phyloP scores from a whole-genome alignment of 768 basidiomycete genomes.

The Suillus paluster region DNA sequence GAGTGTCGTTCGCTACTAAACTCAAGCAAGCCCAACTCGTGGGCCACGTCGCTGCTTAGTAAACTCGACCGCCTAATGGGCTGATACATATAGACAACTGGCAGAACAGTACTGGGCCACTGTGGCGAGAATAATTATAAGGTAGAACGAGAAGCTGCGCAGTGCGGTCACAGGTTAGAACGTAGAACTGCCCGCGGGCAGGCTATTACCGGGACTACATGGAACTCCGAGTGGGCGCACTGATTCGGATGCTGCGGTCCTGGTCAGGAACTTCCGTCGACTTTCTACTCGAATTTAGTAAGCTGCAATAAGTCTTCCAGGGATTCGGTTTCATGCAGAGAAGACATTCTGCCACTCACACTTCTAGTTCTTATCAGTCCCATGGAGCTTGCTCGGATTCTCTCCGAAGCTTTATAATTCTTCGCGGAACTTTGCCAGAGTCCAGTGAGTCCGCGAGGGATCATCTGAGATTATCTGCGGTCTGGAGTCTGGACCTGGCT shows the following conservation, averaged over 20 bases:
- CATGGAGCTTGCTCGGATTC: background rate
- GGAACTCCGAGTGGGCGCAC: background rate
- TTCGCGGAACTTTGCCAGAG: background rate
- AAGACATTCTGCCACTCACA: background rate
- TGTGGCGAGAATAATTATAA: too few relatives aligned
- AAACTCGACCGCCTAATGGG: too few relatives aligned
- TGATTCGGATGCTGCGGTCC: background rate
- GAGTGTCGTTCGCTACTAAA: too few relatives aligned
- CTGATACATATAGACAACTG: too few relatives aligned
- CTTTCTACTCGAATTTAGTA: background rate
- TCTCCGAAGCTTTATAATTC: background rate
- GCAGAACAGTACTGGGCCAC: too few relatives aligned
- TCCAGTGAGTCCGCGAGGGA: background rate
- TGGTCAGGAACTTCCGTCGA: background rate
- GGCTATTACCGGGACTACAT: background rate
- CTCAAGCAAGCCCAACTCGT: too few relatives aligned
- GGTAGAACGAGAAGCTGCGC: background rate
- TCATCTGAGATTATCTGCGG: background rate
- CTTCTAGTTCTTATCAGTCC: background rate
- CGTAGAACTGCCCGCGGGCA: background rate
- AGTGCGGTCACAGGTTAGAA: background rate
- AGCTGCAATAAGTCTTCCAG: background rate
- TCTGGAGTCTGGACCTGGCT: background rate
- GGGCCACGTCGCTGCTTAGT: too few relatives aligned
- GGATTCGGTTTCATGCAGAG: background rate